Percentiles rank a stretch among this genome's conserved stretches.
phyloP scores from a whole-genome alignment of 805 yeast genomes.

The Metschnikowia baotianmanensis region DNA sequence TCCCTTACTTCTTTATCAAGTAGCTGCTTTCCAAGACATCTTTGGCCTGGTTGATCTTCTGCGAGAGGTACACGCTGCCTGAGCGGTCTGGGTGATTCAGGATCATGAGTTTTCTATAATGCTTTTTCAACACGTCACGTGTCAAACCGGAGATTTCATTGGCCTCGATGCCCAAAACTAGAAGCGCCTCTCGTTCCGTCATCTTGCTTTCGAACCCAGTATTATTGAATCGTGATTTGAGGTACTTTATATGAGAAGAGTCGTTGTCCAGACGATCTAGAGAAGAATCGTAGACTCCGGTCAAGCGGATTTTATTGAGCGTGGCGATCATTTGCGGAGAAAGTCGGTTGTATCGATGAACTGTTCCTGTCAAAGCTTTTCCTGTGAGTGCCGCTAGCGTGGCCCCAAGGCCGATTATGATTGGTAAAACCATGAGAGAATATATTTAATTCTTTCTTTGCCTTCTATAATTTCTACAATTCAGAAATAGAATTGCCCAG shows the following conservation, averaged over 20 bases:
- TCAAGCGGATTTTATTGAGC: constrained; percentile 18
- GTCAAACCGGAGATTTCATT: constrained; percentile 32
- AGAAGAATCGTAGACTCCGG: constrained; percentile 7
- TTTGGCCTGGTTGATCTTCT: constrained; percentile 44
- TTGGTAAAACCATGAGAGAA: constrained; percentile 19
- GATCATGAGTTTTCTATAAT: constrained; percentile 40
- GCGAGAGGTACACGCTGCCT: constrained; percentile 41
- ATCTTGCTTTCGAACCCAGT: constrained; percentile 35
- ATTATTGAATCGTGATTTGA: constrained; percentile 21
- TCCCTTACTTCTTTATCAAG: constrained; percentile 23
- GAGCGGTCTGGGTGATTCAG: constrained; percentile 43
- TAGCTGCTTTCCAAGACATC: constrained; percentile 40
- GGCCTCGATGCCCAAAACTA: constrained; percentile 41
- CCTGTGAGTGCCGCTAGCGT: constrained; percentile 20
- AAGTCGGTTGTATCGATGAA: constrained; percentile 14
- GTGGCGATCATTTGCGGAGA: constrained; percentile 23
- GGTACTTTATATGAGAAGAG: constrained; percentile 18
- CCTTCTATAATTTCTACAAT: too few species aligned
- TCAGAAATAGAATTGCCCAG: too few species aligned
- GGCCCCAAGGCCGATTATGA: constrained; percentile 19
- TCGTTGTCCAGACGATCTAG: constrained; percentile 14
- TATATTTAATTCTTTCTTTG: too few species aligned
- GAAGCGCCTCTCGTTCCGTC: constrained; percentile 45
- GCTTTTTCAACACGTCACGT: constrained; percentile 26
- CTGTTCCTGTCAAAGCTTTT: constrained; percentile 13